Evolutionary conservation across 2,329 filamentous ascomycete genomes (phyloP), one percentile per base, ranked within the genome.

Genomic region (Ophidiomyces ophidiicola): DNA sequence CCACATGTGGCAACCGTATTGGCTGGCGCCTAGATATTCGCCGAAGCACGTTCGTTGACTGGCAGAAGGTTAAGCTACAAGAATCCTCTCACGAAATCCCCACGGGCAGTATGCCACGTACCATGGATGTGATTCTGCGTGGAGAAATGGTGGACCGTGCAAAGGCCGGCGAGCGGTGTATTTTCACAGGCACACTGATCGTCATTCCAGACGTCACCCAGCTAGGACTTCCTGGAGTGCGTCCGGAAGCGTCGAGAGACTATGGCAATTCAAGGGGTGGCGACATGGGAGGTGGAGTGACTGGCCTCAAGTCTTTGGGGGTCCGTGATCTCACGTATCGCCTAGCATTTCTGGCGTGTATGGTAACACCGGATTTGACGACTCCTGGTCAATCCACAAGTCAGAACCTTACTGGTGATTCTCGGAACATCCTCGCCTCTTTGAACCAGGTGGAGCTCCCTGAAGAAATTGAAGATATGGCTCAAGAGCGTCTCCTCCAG

Each of bases 81-180:
- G 90, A 98, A 62, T 98, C 96, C 66, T 94, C 86, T 50, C 88
- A 88, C 3, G 90, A 98, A 58, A 98, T 98, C 25, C 90, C 90
- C 0, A 98, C 90, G 0, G 90, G 90, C 39, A 94, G 87, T 64
- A 98, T 98, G 90, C 90, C 90, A 17, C 76, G 90, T 44, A 98
- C 90, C 2, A 90, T 98, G 76, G 90, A 98, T 54, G 82, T 98
- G 29, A 94, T 98, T 49, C 64, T 98, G 23, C 80, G 90, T 44
- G 90, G 90, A 54, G 90, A 98, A 59, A 94, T 98, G 67, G 90
- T 98, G 18, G 90, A 98, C 53, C 78, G 90, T 36, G 87, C 88
- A 37, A 96, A 96, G 67, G 90, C 90, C 34, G 90, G 90, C 47
- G 90, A 98, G 63, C 94, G 93, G 63, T 98, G 90, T 60, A 84